phyloP scores from a whole-genome alignment of 176 grass and related monocot genomes.

The Musa acuminata region DNA sequence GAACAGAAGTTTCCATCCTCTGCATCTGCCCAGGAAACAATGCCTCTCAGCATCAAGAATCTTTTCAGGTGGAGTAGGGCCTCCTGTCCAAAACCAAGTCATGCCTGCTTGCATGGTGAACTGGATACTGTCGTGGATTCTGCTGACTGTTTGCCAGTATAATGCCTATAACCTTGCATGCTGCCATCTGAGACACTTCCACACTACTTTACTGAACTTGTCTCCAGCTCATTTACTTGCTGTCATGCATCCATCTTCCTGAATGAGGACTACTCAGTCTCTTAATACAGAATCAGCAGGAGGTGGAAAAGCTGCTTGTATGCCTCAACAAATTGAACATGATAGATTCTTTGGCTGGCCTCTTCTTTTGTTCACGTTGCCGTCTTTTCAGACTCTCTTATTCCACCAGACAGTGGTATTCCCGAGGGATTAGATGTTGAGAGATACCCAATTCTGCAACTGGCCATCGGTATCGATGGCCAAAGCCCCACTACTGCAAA shows the following conservation, averaged over 20 bases:
- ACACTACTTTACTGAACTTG: neutral
- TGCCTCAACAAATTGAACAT: no score
- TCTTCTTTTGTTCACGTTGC: no score
- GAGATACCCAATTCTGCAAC: no score
- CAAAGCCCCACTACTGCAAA: no score
- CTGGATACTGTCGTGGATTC: neutral
- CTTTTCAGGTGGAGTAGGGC: neutral
- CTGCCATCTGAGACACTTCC: constrained; percentile 1
- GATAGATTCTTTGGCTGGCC: no score
- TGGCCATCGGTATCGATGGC: no score
- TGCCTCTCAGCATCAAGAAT: neutral
- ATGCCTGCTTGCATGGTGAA: neutral
- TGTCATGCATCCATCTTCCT: neutral
- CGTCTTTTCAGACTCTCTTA: no score
- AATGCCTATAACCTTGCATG: neutral
- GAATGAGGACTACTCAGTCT: no score
- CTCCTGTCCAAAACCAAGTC: neutral
- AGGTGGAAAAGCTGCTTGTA: no score
- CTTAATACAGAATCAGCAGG: no score
- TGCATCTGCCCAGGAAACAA: neutral
- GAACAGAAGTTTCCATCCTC: neutral
- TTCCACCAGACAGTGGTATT: no score
- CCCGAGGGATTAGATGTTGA: no score
- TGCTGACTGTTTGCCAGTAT: neutral
- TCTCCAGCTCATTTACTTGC: neutral